These are phyloP conservation scores for Penicillium nucicola DNA, from an alignment of 495 filamentous ascomycete species.

Conservation along the genomic window DNA sequence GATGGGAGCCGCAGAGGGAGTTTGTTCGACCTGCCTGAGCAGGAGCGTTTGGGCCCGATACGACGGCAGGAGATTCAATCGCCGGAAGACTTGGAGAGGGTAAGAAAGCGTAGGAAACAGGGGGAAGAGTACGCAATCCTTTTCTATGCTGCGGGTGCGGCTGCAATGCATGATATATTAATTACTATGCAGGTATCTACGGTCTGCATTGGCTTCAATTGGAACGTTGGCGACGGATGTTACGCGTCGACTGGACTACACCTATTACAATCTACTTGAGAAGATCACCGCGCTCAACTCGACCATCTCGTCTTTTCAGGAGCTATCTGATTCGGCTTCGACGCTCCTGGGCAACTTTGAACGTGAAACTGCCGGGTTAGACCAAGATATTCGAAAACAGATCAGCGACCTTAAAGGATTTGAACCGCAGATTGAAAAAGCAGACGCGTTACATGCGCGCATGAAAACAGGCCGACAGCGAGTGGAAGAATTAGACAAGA, in stretches of 20 bases:
- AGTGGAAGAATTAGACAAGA: slow-evolving; percentile 60
- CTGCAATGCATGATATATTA: not conserved
- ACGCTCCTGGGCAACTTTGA: slow-evolving; percentile 61
- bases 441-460: slow-evolving; percentile 62
- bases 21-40: slow-evolving; percentile 29
- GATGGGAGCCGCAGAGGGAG: slow-evolving; percentile 30
- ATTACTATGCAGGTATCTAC: slow-evolving; percentile 32
- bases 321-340: slow-evolving; percentile 61
- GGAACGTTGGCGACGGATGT: slow-evolving; percentile 49
- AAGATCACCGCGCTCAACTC: slow-evolving; percentile 66
- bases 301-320: slow-evolving; percentile 65
- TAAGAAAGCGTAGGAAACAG: slow-evolving; percentile 37
- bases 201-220: slow-evolving; percentile 34
- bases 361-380: slow-evolving; percentile 56
- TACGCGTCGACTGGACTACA: slow-evolving; percentile 76
- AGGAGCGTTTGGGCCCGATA: slow-evolving; percentile 29
- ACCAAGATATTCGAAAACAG: slow-evolving; percentile 61
- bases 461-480: slow-evolving; percentile 60
- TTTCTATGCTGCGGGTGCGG: not conserved
- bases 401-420: slow-evolving; percentile 66
- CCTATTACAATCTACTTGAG: slow-evolving; percentile 80
- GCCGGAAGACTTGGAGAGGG: slow-evolving; percentile 39
- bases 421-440: slow-evolving; percentile 64
- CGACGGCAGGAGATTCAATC: slow-evolving; percentile 35
- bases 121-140: slow-evolving; percentile 43